phyloP scores from a whole-genome alignment of 1,139 yeast species.

The Yamadazyma atlantica region DNA sequence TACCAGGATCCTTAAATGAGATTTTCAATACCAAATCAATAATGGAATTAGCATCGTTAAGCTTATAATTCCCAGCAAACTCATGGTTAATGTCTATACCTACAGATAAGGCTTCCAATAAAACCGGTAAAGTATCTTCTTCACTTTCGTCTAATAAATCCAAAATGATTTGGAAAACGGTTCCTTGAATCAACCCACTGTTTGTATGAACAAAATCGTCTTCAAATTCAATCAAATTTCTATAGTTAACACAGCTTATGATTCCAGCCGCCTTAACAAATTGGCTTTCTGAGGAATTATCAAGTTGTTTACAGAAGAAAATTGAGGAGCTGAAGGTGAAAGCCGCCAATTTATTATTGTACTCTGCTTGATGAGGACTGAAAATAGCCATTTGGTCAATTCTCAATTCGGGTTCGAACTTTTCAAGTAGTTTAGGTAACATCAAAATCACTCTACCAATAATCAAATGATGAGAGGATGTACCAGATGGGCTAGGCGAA shows the following conservation, averaged over 20 bases:
- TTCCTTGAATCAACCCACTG: conserved; percentile 23
- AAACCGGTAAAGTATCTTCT: conserved; percentile 76
- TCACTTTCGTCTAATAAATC: conserved; percentile 62
- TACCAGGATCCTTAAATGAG: conserved; percentile 74
- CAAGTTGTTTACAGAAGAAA: conserved; percentile 11
- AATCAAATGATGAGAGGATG: conserved; percentile 27
- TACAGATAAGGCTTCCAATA: conserved; percentile 68
- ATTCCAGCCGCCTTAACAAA: conserved; percentile 42
- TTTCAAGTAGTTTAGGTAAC: conserved; percentile 58
- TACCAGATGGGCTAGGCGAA: conserved; percentile 7
- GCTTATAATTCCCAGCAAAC: conserved; percentile 31
- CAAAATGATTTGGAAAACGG: conserved; percentile 28
- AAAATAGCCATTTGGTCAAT: conserved; percentile 39
- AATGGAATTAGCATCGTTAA: conserved; percentile 16
- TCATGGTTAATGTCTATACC: conserved; percentile 48
- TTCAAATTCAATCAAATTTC: conserved; percentile 44
- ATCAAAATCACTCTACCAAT: conserved; percentile 47
- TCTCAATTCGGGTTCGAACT: conserved; percentile 38
- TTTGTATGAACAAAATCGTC: conserved; percentile 14
- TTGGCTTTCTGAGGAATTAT: conserved; percentile 15
- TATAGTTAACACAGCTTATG: conserved; percentile 55
- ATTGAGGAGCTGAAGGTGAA: conserved; percentile 8
- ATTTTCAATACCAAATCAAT: conserved; percentile 61
- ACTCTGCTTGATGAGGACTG: conserved; percentile 29
- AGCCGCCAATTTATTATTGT: conserved; percentile 14